A percentile compares a stretch with the other conserved stretches of the same genome.
Evolutionary conservation across 371 early-diverging fungal genomes (phyloP).

Genomic region (Dichotomocladium elegans): DNA sequence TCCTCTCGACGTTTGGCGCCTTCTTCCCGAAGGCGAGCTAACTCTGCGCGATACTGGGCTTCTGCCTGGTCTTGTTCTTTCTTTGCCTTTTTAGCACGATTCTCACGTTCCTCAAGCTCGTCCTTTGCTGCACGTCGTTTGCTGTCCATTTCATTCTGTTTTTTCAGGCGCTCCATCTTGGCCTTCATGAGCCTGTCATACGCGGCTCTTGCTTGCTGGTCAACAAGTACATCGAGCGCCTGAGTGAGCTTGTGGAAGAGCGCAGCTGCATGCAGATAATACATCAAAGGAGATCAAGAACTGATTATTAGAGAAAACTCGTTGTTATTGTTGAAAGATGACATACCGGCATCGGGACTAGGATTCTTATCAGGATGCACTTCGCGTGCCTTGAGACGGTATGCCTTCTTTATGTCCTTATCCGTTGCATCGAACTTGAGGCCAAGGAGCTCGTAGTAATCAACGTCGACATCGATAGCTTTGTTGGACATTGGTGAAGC

Average conservation of each 20-base stretch:
- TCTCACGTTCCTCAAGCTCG: slow-evolving; percentile 42
- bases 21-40: slow-evolving; percentile 39
- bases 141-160: slow-evolving; percentile 41
- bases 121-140: slow-evolving; percentile 40
- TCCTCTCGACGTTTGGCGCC: slow-evolving; percentile 40
- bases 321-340: background rate
- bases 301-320: no score
- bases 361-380: slow-evolving; percentile 55
- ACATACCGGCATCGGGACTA: slow-evolving; percentile 48
- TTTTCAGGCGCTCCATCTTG: slow-evolving; percentile 37
- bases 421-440: slow-evolving; percentile 48
- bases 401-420: slow-evolving; percentile 72
- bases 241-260: slow-evolving; percentile 34
- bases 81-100: slow-evolving; percentile 31
- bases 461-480: slow-evolving; percentile 33
- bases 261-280: slow-evolving; percentile 15
- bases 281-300: background rate
- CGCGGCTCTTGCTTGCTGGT: slow-evolving; percentile 28
- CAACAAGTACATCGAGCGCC: slow-evolving; percentile 35
- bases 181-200: slow-evolving; percentile 41
- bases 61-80: slow-evolving; percentile 36
- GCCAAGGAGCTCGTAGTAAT: slow-evolving; percentile 78
- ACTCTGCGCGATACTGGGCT: slow-evolving; percentile 36
- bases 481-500: slow-evolving; percentile 12
- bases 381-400: slow-evolving; percentile 51